Evolutionary conservation across 108 stramenopile genomes (phyloP).

Genomic region (Cylindrotheca closterium): DNA sequence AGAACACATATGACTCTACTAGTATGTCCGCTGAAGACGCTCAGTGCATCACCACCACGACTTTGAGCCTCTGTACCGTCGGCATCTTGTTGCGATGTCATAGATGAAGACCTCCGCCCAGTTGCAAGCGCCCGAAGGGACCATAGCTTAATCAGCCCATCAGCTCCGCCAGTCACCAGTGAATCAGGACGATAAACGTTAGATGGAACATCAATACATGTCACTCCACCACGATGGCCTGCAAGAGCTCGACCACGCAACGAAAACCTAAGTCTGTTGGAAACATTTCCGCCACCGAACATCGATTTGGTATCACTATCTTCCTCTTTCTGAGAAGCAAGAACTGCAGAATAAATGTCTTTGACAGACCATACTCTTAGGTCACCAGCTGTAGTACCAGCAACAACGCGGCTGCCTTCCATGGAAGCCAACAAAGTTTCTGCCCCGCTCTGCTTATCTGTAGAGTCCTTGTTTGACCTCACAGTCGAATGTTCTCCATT

Average conservation of each 20-base stretch:
- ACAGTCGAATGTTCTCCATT: slow-evolving; percentile 28
- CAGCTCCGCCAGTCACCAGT: slow-evolving; percentile 80
- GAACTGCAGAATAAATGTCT: slow-evolving; percentile 61
- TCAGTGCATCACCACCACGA: slow-evolving; percentile 68
- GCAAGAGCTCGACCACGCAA: slow-evolving; percentile 61
- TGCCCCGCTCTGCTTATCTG: slow-evolving; percentile 25
- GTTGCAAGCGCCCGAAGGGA: slow-evolving; percentile 52
- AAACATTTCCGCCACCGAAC: slow-evolving; percentile 25
- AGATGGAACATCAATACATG: slow-evolving; percentile 81
- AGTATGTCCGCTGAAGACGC: slow-evolving; percentile 68
- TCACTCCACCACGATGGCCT: slow-evolving; percentile 83
- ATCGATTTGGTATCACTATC: slow-evolving; percentile 17
- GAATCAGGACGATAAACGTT: slow-evolving; percentile 82
- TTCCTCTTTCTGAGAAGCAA: slow-evolving; percentile 30
- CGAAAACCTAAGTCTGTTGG: slow-evolving; percentile 48
- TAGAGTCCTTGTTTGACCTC: slow-evolving; percentile 12
- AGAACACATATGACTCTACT: slow-evolving; percentile 76
- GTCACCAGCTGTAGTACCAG: slow-evolving; percentile 82
- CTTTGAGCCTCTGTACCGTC: slow-evolving; percentile 2
- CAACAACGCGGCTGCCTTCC: slow-evolving; percentile 80
- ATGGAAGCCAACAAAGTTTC: slow-evolving; percentile 61
- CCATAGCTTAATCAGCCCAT: slow-evolving; percentile 88
- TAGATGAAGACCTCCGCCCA: slow-evolving; percentile 3
- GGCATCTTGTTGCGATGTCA: slow-evolving; percentile 5
- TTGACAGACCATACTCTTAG: slow-evolving; percentile 79